Conservation (phyloP, 768 basidiomycete genomes). For the Boletus rubescentipes region DNA sequence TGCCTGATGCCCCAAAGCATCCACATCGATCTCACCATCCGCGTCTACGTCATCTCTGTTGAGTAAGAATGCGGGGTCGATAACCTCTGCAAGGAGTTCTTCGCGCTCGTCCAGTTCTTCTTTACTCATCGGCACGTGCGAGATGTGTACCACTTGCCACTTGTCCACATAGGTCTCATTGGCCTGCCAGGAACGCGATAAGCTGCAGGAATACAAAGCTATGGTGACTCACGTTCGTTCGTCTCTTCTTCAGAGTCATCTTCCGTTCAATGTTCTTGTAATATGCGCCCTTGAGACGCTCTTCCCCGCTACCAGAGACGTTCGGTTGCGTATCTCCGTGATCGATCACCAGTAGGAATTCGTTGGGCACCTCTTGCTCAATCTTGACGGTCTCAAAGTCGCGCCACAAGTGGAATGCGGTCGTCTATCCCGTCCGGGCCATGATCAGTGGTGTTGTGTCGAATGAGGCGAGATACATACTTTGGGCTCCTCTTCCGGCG, state of each 20-base stretch:
- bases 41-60: constrained; percentile 51
- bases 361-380: constrained; percentile 83
- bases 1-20: constrained; percentile 65
- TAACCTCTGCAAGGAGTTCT: constrained; percentile 74
- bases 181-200: constrained; percentile 37
- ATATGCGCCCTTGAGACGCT: constrained; percentile 67
- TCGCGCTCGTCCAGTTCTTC: constrained; percentile 80
- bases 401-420: constrained; percentile 71
- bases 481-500: constrained; percentile 54
- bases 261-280: constrained; percentile 90
- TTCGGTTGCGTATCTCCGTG: constrained; percentile 45
- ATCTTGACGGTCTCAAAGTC: constrained; percentile 88
- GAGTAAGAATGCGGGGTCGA: constrained; percentile 61
- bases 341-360: constrained; percentile 76
- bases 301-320: constrained; percentile 37
- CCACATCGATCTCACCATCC: constrained; percentile 51
- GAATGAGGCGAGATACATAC: constrained; percentile 32
- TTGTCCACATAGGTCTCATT: constrained; percentile 77
- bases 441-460: neutral
- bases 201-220: neutral
- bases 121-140: constrained; percentile 65
- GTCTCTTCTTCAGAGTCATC: constrained; percentile 83
- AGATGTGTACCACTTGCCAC: constrained; percentile 77
- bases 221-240: constrained; percentile 61
- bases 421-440: constrained; percentile 43